phyloP scores from a whole-genome alignment of 2,329 filamentous ascomycete species.

The Aspergillus melleus region DNA sequence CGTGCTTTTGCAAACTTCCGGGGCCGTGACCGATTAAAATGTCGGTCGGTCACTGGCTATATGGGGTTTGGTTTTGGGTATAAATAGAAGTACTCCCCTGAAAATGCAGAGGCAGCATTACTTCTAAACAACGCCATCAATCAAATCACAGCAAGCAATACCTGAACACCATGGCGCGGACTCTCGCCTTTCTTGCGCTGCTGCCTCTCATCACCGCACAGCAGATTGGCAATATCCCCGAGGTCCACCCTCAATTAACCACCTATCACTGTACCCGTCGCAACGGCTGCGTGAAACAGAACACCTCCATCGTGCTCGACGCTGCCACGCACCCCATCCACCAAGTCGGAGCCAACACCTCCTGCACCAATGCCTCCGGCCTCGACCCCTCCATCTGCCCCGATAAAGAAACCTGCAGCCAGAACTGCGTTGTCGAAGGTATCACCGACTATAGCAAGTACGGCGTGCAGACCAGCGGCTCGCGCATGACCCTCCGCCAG shows the following conservation, averaged over 20 bases:
- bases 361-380: constrained; percentile 54
- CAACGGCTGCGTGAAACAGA: constrained; percentile 51
- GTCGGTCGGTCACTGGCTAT: no score
- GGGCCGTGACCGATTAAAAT: no score
- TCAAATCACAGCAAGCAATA: background rate
- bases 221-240: constrained; percentile 48
- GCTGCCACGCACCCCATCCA: constrained; percentile 56
- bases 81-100: background rate
- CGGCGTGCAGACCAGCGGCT: constrained; percentile 52
- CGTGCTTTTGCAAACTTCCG: no score
- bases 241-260: constrained; percentile 53
- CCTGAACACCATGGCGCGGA: constrained; percentile 15
- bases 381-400: constrained; percentile 49
- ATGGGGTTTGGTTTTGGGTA: background rate
- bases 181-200: constrained; percentile 23
- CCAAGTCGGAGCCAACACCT: constrained; percentile 41
- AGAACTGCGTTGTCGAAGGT: constrained; percentile 57
- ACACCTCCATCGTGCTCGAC: constrained; percentile 54
- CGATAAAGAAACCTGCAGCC: constrained; percentile 49
- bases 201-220: constrained; percentile 51
- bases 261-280: constrained; percentile 53
- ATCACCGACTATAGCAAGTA: constrained; percentile 52
- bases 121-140: background rate
- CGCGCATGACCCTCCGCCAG: constrained; percentile 49
- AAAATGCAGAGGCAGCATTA: background rate